A percentile compares a stretch with the other conserved stretches of the same genome.
These are phyloP conservation scores for Beauveria bassiana DNA, from an alignment of 2,329 filamentous ascomycete genomes.

Conservation along the genomic window DNA sequence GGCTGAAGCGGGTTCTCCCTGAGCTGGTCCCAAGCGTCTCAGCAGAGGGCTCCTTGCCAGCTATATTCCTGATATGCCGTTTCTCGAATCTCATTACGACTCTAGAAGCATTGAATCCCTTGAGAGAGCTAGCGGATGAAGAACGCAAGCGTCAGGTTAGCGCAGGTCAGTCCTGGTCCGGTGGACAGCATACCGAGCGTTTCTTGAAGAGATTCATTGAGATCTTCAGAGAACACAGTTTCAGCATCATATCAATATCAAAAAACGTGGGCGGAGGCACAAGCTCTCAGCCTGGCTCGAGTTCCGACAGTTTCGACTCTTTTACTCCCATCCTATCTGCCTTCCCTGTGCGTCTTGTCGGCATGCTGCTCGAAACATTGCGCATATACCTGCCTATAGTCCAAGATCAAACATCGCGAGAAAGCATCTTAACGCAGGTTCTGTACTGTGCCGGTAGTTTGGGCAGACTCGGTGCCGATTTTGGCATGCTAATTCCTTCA, in stretches of 20 bases:
- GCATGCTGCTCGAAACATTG: constrained; percentile 71
- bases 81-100: constrained; percentile 72
- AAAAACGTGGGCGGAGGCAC: constrained; percentile 60
- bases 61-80: constrained; percentile 81
- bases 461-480: constrained; percentile 84
- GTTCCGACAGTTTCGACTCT: constrained; percentile 36
- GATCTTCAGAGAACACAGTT: constrained; percentile 95
- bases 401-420: constrained; percentile 68
- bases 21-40: constrained; percentile 46
- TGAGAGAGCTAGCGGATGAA: constrained; percentile 84
- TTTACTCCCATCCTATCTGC: constrained; percentile 72
- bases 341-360: constrained; percentile 76
- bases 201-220: constrained; percentile 95
- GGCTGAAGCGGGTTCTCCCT: constrained; percentile 79
- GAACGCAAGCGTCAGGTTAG: constrained; percentile 51
- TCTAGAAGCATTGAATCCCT: constrained; percentile 73
- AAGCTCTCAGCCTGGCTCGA: constrained; percentile 10
- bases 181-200: constrained; percentile 86
- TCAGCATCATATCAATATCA: constrained; percentile 91
- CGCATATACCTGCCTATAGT: constrained; percentile 73
- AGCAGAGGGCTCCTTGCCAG: constrained; percentile 63
- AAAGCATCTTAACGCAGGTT: constrained; percentile 86
- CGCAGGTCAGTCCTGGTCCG: constrained; percentile 44
- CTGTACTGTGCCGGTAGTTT: constrained; percentile 89
- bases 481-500: constrained; percentile 72